phyloP scores from a whole-genome alignment of 2,329 filamentous ascomycete species.

The Colletotrichum shisoi region DNA sequence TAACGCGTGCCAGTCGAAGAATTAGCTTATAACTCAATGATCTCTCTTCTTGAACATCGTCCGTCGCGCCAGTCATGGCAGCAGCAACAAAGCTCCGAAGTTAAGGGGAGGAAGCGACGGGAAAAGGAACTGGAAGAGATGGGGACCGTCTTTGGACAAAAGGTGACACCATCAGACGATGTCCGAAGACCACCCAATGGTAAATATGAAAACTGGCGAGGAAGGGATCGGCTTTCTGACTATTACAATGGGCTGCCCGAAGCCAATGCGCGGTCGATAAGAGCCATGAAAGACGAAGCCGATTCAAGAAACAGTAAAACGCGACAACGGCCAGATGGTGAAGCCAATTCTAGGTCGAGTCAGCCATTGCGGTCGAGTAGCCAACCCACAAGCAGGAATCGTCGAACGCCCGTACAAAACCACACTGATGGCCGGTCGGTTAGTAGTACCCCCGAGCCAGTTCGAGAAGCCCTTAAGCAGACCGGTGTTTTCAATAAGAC shows the following conservation, averaged over 20 bases:
- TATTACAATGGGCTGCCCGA: not conserved
- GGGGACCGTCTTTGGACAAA: constrained; percentile 48
- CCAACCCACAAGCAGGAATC: constrained; percentile 39
- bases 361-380: constrained; percentile 5
- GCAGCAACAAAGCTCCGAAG: constrained; percentile 39
- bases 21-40: constrained; percentile 39
- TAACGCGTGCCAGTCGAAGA: constrained; percentile 17
- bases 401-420: not conserved
- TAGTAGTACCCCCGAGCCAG: constrained; percentile 25
- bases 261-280: not conserved
- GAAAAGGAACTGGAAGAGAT: constrained; percentile 49
- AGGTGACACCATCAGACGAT: not conserved
- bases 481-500: constrained; percentile 29
- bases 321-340: not conserved
- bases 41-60: constrained; percentile 21
- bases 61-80: not conserved
- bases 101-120: constrained; percentile 44
- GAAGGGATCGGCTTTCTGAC: not conserved
- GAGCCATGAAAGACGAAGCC: not conserved
- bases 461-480: constrained; percentile 22
- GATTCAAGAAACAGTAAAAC: not conserved
- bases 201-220: not conserved
- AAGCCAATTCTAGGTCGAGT: not conserved
- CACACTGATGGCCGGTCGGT: not conserved
- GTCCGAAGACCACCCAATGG: too few relatives aligned